These are phyloP conservation scores for Rhodotorula taiwanensis DNA, from an alignment of 768 basidiomycete genomes.

Conservation along the genomic window DNA sequence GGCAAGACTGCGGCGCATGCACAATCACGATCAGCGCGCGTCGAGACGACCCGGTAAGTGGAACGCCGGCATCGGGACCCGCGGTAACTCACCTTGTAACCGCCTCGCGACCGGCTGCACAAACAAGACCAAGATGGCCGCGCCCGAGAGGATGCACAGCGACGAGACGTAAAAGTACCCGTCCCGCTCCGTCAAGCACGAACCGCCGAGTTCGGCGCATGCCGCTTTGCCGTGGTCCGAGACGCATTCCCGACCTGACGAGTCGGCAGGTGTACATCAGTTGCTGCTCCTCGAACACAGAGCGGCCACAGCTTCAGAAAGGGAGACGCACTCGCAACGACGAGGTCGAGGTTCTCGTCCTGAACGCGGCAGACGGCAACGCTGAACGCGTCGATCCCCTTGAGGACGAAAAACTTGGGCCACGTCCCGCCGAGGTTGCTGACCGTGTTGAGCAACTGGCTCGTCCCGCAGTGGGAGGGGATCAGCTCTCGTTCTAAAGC, in stretches of 20 bases:
- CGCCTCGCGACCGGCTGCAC: slow-evolving; percentile 76
- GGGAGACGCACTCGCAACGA: slow-evolving; percentile 47
- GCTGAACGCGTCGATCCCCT: slow-evolving; percentile 84
- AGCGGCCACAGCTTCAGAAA: too few species aligned
- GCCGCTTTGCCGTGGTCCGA: slow-evolving; percentile 79
- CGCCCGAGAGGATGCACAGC: slow-evolving; percentile 72
- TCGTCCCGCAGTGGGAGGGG: too few species aligned
- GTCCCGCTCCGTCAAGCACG: slow-evolving; percentile 75
- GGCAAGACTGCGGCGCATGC: neutral
- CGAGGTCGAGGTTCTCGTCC: slow-evolving; percentile 43
- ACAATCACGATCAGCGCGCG: neutral
- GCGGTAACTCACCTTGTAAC: slow-evolving; percentile 57
- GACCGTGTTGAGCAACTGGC: slow-evolving; percentile 78
- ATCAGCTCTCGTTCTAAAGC: too few species aligned
- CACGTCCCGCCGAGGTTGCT: slow-evolving; percentile 96
- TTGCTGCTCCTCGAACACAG: neutral
- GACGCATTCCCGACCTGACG: slow-evolving; percentile 75
- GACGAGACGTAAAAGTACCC: slow-evolving; percentile 82
- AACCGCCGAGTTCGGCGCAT: slow-evolving; percentile 68
- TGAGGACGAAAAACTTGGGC: slow-evolving; percentile 94
- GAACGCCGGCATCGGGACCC: too few species aligned
- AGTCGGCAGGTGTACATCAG: too few species aligned
- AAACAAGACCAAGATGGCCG: slow-evolving; percentile 62
- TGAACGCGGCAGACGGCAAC: slow-evolving; percentile 73
- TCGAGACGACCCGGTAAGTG: too few species aligned